phyloP scores from a whole-genome alignment of 2,329 filamentous ascomycete genomes.

The Chaetomium strumarium region DNA sequence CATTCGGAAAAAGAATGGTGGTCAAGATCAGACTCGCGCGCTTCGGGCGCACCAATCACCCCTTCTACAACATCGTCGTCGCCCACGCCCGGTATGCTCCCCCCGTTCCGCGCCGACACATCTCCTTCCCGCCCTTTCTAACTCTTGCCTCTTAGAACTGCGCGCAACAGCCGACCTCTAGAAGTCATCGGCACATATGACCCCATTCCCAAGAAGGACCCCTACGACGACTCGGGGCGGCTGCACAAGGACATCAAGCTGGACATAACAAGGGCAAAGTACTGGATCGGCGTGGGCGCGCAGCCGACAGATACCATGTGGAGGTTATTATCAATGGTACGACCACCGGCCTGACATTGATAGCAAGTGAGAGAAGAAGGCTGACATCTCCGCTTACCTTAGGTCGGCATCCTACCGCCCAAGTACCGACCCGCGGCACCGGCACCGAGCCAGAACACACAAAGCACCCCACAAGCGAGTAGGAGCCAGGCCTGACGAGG shows the following conservation, averaged over 20 bases:
- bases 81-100: constrained; percentile 73
- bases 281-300: constrained; percentile 95
- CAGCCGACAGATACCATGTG: constrained; percentile 89
- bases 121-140: background rate
- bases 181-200: constrained; percentile 85
- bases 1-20: constrained; percentile 66
- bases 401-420: constrained; percentile 36
- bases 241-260: constrained; percentile 89
- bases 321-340: constrained; percentile 59
- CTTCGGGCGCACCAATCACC: constrained; percentile 81
- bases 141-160: constrained; percentile 53
- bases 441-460: background rate
- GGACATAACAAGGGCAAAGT: constrained; percentile 73
- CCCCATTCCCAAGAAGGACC: constrained; percentile 57
- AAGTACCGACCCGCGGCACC: constrained; percentile 31
- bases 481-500: background rate
- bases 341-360: background rate
- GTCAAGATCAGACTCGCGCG: constrained; percentile 89
- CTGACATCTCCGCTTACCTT: background rate
- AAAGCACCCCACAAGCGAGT: background rate
- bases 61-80: constrained; percentile 97
- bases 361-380: too few species aligned
- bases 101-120: background rate
- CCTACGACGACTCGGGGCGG: constrained; percentile 56
- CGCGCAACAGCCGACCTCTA: constrained; percentile 79